Percentiles rank a stretch among this genome's conserved stretches.
phyloP scores from a whole-genome alignment of 306 rosid genomes.

The Glycyrrhiza uralensis region DNA sequence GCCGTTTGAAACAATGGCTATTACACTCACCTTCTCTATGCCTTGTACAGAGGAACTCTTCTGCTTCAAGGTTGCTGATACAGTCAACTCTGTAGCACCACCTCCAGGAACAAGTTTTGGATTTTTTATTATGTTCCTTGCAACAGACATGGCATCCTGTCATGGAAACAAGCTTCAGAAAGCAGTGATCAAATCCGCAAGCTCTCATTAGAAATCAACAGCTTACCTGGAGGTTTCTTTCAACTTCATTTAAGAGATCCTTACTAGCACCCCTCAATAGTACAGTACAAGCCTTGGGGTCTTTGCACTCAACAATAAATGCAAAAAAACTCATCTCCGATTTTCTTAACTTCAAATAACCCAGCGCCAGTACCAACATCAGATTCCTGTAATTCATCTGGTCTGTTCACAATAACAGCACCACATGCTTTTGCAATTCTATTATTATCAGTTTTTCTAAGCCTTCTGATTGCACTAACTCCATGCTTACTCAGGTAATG shows the following conservation, averaged over 20 bases:
- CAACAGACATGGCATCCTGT: slow-evolving; percentile 91
- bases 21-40: slow-evolving; percentile 66
- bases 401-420: slow-evolving; percentile 86
- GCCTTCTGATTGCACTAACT: slow-evolving; percentile 78
- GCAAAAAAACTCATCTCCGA: slow-evolving; percentile 82
- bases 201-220: neutral
- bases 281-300: slow-evolving; percentile 82
- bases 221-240: slow-evolving; percentile 81
- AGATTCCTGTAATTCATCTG: slow-evolving; percentile 86
- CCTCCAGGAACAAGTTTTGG: slow-evolving; percentile 94
- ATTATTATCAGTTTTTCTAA: slow-evolving; percentile 79
- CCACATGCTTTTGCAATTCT: slow-evolving; percentile 93
- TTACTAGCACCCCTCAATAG: slow-evolving; percentile 85
- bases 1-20: neutral
- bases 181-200: neutral
- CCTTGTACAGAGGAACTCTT: slow-evolving; percentile 94
- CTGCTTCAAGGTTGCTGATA: slow-evolving; percentile 87
- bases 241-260: slow-evolving; percentile 82
- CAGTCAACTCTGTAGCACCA: slow-evolving; percentile 90
- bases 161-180: slow-evolving; percentile 27
- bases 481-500: slow-evolving; percentile 84
- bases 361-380: slow-evolving; percentile 92
- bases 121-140: slow-evolving; percentile 77
- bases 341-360: slow-evolving; percentile 81
- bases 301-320: slow-evolving; percentile 79